Conservation (phyloP, 805 yeast species). For the Nadsonia fulvescens region DNA sequence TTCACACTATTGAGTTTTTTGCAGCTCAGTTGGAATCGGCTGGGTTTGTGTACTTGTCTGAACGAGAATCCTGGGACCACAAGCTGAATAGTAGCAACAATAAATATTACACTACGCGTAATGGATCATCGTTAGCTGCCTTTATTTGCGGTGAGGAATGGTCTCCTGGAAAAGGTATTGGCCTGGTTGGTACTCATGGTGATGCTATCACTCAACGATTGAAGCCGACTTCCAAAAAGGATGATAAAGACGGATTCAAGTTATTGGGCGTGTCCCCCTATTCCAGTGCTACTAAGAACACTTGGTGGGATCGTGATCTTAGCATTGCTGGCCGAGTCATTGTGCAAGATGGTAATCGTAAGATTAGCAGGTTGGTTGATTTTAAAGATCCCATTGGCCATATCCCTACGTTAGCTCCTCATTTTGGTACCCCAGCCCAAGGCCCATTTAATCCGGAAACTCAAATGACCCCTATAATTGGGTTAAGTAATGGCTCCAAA, state of each 20-base stretch:
- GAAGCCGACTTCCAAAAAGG: conserved; percentile 49
- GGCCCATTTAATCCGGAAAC: conserved; percentile 70
- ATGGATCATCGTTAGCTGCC: conserved; percentile 47
- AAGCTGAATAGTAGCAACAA: conserved; percentile 27
- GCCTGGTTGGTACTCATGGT: conserved; percentile 49
- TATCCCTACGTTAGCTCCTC: conserved; percentile 75
- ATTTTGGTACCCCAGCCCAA: conserved; percentile 52
- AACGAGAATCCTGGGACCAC: conserved; percentile 38
- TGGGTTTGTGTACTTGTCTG: conserved; percentile 52
- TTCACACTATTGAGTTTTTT: conserved; percentile 45
- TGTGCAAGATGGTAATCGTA: conserved; percentile 22
- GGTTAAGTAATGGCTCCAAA: conserved; percentile 22
- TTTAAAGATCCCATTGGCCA: conserved; percentile 38
- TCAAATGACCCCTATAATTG: conserved; percentile 65
- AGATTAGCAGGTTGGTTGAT: conserved; percentile 20
- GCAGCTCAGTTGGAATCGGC: conserved; percentile 28
- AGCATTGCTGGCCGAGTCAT: conserved; percentile 65
- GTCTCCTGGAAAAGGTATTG: conserved; percentile 37
- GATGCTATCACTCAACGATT: conserved; percentile 49
- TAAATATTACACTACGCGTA: conserved; percentile 39
- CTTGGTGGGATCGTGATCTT: conserved; percentile 72
- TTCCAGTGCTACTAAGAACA: conserved; percentile 43
- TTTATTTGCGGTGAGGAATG: conserved; percentile 50
- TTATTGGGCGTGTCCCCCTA: conserved; percentile 66
- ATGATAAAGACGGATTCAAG: conserved; percentile 50